Base-by-base conservation (phyloP, 2,329 filamentous ascomycete genomes). In the Endocalyx cinctus region DNA sequence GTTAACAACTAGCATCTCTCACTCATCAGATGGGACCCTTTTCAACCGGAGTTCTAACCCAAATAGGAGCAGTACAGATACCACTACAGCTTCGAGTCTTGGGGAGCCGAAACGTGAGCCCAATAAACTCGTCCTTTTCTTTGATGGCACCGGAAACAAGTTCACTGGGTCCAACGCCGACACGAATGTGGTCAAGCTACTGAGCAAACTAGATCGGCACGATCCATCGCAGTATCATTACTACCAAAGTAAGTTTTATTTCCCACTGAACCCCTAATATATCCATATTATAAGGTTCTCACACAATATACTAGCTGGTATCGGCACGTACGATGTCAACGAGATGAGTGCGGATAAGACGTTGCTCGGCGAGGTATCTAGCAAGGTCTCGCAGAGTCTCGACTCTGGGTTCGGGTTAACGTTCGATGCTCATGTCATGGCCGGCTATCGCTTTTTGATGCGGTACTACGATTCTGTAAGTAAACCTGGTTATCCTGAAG, bases 381-480 rank as follows among this genome's bases (percentile, higher is more conserved):
- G 61, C 23, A 57, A 48, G 8, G 37, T 69, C 29, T 57, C 58
- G 5, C 52, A 63, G 47, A 62, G 59, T 1, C 29, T 69, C 4
- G 67, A 71, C 28, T 55, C 64, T 31, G 67, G 55, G 1, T 52
- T 70, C 4, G 67, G 64, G 4, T 64, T 55, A 15, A 66, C 66
- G 0, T 74, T 74, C 31, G 68, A 69, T 27, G 58, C 63, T 3
- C 72, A 76, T 36, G 68, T 76, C 6, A 63, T 70, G 30, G 66
- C 63, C 5, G 72, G 70, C 0, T 76, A 76, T 41, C 56, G 63
- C 3, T 76, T 76, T 35, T 42, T 75, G 15, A 75, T 76, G 72
- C 63, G 67, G 8, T 71, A 69, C 46, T 74, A 74, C 34, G 53
- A 61, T 18, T 49, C 52, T 37, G 63, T 59, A 39, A 50, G 60